Evolutionary conservation across 2,329 filamentous ascomycete genomes (phyloP).

Genomic region (Colletotrichum cereale): DNA sequence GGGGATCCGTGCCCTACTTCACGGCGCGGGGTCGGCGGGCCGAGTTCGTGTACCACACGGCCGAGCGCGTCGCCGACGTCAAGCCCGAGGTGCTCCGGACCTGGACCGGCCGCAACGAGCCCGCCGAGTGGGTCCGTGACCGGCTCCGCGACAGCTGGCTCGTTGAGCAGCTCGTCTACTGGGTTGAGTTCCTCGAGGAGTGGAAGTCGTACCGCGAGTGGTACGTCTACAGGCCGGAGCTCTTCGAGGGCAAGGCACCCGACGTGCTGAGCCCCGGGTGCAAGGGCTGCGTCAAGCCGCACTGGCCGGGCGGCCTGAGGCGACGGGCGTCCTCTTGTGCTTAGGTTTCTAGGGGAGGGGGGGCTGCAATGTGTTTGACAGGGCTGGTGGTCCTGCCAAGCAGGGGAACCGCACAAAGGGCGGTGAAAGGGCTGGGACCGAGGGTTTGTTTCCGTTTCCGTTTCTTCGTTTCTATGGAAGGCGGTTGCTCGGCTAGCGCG

Average conservation of each 20-base stretch:
- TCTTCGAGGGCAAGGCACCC: constrained; percentile 35
- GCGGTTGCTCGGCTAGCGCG: constrained; percentile 18
- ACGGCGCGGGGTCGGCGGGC: constrained; percentile 38
- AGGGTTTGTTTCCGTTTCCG: not conserved
- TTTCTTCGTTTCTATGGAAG: constrained; percentile 5
- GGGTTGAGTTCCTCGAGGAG: constrained; percentile 41
- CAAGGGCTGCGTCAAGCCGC: constrained; percentile 34
- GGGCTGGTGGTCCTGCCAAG: not conserved
- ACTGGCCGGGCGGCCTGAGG: constrained; percentile 31
- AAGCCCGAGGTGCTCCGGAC: constrained; percentile 36
- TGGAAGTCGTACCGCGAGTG: constrained; percentile 42
- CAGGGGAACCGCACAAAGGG: not conserved
- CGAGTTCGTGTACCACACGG: constrained; percentile 40
- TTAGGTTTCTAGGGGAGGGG: not conserved
- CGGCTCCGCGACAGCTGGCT: constrained; percentile 41
- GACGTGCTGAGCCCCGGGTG: constrained; percentile 39
- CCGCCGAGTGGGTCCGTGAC: constrained; percentile 33
- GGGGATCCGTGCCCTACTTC: constrained; percentile 41
- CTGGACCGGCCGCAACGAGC: constrained; percentile 11
- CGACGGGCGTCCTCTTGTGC: constrained; percentile 33
- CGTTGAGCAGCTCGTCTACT: constrained; percentile 42
- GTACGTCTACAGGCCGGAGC: constrained; percentile 39
- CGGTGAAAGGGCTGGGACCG: constrained; percentile 28
- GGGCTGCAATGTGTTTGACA: not conserved
- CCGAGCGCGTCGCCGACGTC: constrained; percentile 33